phyloP scores from a whole-genome alignment of 1,284 basidiomycete genomes.

The Cystobasidiaceae sp. region DNA sequence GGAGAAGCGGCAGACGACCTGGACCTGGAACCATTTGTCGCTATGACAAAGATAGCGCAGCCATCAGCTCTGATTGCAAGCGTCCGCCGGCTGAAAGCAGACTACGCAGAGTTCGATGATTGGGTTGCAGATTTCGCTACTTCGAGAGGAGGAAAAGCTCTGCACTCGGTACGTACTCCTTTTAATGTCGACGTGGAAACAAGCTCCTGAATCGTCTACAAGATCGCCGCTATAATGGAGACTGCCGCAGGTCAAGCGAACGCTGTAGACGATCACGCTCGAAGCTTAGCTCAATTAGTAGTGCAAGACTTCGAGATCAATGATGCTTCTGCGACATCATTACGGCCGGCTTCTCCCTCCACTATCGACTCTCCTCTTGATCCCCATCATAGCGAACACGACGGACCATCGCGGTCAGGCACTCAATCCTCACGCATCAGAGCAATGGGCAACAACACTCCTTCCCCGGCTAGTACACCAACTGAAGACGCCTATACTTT shows the following conservation, averaged over 20 bases:
- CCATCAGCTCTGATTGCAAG: neutral
- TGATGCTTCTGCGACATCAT: neutral
- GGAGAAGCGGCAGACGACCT: too few species aligned
- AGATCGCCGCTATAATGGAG: neutral
- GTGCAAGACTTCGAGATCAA: neutral
- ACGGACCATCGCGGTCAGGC: neutral
- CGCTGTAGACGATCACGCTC: neutral
- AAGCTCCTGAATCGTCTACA: too few species aligned
- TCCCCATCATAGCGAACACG: neutral
- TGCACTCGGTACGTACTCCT: neutral
- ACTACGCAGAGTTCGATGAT: neutral
- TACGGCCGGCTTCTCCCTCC: constrained; percentile 2
- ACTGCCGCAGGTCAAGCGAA: neutral
- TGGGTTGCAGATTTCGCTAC: neutral
- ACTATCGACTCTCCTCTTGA: constrained; percentile 4
- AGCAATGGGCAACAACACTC: neutral
- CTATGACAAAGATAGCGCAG: neutral
- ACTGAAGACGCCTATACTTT: neutral
- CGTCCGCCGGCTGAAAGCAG: neutral
- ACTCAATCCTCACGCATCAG: neutral
- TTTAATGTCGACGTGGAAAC: too few species aligned
- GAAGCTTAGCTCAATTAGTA: neutral
- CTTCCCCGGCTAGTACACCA: neutral
- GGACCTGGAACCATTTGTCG: too few species aligned
- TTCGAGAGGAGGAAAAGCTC: neutral